Evolutionary conservation across 306 rosid species (phyloP).

Genomic region (Psophocarpus tetragonolobus): DNA sequence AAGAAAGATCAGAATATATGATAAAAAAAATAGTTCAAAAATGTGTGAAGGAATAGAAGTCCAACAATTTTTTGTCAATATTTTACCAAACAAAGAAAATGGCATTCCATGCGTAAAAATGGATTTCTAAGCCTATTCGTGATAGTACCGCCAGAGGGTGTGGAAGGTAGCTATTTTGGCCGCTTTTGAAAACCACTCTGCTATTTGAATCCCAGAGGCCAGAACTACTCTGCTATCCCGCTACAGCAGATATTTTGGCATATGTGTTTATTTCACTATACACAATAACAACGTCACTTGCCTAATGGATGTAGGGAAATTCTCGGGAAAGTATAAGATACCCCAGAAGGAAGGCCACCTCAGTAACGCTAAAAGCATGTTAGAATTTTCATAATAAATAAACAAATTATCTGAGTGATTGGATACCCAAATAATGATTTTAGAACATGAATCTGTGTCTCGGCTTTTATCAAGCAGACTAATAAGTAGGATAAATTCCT

Average conservation of each 20-base stretch:
- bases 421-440: conserved; percentile 2
- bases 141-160: no score
- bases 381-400: conserved; percentile 19
- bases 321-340: background rate
- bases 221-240: no score
- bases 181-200: no score
- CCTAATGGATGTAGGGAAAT: background rate
- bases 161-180: no score
- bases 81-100: no score
- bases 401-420: background rate
- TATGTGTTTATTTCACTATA: background rate
- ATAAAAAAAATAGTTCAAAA: no score
- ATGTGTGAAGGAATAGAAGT: no score
- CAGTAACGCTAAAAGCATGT: background rate
- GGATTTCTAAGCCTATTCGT: no score
- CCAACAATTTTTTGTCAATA: no score
- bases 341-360: conserved; percentile 19
- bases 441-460: background rate
- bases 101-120: no score
- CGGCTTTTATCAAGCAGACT: conserved; percentile 21
- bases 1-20: no score
- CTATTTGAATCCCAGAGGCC: no score
- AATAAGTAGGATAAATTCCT: conserved; percentile 8
- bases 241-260: background rate
- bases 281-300: background rate